Conservation (phyloP, 345 rosid species). For the Iberis pinnata region DNA sequence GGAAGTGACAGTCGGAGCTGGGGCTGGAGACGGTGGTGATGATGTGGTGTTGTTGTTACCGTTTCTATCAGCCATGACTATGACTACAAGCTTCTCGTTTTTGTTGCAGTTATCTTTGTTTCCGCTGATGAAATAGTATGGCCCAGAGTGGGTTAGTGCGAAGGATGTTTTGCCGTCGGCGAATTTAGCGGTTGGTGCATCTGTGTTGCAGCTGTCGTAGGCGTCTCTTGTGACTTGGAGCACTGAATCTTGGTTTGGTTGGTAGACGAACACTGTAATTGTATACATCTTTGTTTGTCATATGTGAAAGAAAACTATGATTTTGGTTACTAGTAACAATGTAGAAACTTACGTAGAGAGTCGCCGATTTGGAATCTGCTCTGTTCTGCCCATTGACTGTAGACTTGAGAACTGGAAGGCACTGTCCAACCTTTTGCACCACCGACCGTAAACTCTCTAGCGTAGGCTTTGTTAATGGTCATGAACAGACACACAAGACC, state of each 20-base stretch:
- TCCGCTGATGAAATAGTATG: slow-evolving; percentile 62
- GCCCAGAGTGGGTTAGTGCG: slow-evolving; percentile 44
- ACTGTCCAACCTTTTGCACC: slow-evolving; percentile 59
- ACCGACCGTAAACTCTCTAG: slow-evolving; percentile 57
- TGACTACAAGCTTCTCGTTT: slow-evolving; percentile 44
- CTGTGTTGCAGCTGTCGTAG: slow-evolving; percentile 44
- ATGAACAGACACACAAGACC: slow-evolving; percentile 32
- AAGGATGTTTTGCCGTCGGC: slow-evolving; percentile 52
- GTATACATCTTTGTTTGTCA: not conserved
- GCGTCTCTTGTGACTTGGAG: slow-evolving; percentile 43
- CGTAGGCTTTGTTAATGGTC: slow-evolving; percentile 37
- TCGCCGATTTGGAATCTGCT: slow-evolving; percentile 77
- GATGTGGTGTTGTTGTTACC: slow-evolving; percentile 26
- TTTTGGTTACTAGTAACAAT: not conserved
- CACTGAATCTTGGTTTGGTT: slow-evolving; percentile 48
- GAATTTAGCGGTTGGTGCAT: slow-evolving; percentile 23
- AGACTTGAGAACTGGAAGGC: slow-evolving; percentile 34
- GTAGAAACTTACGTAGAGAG: slow-evolving; percentile 51
- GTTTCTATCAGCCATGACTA: slow-evolving; percentile 66
- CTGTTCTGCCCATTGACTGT: slow-evolving; percentile 64
- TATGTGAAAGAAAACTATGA: not conserved
- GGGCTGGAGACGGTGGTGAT: slow-evolving; percentile 39
- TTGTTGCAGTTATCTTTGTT: slow-evolving; percentile 51
- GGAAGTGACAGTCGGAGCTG: slow-evolving; percentile 53
- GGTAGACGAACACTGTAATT: slow-evolving; percentile 52